Percentiles rank a stretch among this genome's conserved stretches.
phyloP scores from a whole-genome alignment of 163 green algal genomes.

The Chloromonas sp. region DNA sequence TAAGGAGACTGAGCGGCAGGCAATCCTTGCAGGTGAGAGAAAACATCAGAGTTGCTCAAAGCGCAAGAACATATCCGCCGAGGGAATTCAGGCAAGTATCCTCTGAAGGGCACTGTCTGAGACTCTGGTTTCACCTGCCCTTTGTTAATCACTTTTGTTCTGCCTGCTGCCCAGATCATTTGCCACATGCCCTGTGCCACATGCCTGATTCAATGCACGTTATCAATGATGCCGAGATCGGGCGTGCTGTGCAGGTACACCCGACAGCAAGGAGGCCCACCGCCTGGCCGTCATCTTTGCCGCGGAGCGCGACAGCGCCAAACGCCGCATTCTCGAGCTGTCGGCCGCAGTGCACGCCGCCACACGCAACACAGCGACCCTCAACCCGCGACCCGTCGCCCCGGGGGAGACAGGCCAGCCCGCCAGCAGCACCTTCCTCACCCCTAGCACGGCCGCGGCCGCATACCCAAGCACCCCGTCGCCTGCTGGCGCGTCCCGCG shows the following conservation, averaged over 20 bases:
- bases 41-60: too few species aligned
- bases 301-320: constrained; percentile 21
- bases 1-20: constrained; percentile 27
- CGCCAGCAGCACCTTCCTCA: not conserved
- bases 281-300: constrained; percentile 16
- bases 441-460: too few species aligned
- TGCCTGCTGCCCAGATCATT: not conserved
- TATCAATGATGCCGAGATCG: too few species aligned
- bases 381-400: not conserved
- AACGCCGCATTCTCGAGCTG: constrained; percentile 20
- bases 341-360: not conserved
- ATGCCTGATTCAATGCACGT: too few species aligned
- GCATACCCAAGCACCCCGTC: not conserved
- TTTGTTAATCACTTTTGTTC: not conserved
- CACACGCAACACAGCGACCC: not conserved
- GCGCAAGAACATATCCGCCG: too few species aligned
- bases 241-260: not conserved
- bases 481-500: too few species aligned
- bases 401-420: not conserved
- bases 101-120: too few species aligned
- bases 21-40: constrained; percentile 2
- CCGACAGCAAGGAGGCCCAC: not conserved
- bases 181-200: too few species aligned
- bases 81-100: too few species aligned
- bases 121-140: too few species aligned